Conservation (phyloP, 164 flowering plant genomes). For the Stephania japonica region DNA sequence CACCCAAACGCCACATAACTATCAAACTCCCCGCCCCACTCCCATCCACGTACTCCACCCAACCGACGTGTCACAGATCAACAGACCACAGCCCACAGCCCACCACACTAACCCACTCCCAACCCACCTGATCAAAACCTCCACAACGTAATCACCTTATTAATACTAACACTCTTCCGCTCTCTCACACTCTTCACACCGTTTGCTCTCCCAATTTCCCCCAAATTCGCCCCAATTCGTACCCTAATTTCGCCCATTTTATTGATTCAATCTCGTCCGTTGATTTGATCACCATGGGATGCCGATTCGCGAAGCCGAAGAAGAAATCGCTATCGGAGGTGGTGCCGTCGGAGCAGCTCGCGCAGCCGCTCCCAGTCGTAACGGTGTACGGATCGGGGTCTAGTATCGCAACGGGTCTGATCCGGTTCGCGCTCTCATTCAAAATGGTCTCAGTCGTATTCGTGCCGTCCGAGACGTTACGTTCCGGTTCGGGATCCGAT, state of each 20-base stretch:
- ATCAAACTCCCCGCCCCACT: neutral
- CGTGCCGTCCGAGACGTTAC: slow-evolving; percentile 22
- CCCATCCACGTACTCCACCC: neutral
- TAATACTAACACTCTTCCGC: neutral
- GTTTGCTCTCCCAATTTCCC: neutral
- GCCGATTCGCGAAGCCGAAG: slow-evolving; percentile 17
- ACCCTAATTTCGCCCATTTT: neutral
- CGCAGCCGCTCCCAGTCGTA: slow-evolving; percentile 12
- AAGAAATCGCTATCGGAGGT: slow-evolving; percentile 34
- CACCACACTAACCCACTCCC: neutral
- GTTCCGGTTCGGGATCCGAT: slow-evolving; percentile 13
- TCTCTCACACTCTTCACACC: neutral
- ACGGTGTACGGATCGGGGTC: slow-evolving; percentile 30
- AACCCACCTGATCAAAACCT: neutral
- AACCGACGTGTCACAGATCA: neutral
- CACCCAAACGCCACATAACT: neutral
- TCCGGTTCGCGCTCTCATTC: slow-evolving; percentile 43
- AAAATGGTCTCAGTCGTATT: slow-evolving; percentile 32
- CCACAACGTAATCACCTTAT: neutral
- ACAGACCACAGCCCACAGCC: no score
- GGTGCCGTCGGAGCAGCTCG: slow-evolving; percentile 29
- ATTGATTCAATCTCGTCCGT: neutral
- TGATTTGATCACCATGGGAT: slow-evolving; percentile 11
- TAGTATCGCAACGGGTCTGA: slow-evolving; percentile 23
- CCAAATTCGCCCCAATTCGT: neutral